Evolutionary conservation across 2,329 filamentous ascomycete genomes (phyloP).

Genomic region (Neospermospora avenae): DNA sequence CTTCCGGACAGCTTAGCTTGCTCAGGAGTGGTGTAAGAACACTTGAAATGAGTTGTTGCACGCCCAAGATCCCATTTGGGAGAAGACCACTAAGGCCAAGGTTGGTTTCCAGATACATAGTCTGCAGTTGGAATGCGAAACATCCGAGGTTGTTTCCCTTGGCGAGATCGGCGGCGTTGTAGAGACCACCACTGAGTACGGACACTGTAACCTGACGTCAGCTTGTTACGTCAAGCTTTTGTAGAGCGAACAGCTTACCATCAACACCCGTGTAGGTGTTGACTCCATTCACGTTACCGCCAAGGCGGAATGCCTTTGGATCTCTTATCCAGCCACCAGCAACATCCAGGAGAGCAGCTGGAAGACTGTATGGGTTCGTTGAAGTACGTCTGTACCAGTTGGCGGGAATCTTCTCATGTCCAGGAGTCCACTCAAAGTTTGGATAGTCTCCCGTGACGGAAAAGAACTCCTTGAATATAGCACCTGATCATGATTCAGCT

Average conservation of each 20-base stretch:
- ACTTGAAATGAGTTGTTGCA: not conserved
- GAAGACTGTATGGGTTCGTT: constrained; percentile 39
- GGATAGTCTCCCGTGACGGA: constrained; percentile 16
- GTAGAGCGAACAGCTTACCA: not conserved
- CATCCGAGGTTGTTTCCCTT: not conserved
- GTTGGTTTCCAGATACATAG: not conserved
- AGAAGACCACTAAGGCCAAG: not conserved
- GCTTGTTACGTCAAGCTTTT: not conserved
- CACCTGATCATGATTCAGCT: constrained; percentile 29
- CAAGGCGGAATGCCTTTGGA: not conserved
- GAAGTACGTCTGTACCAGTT: constrained; percentile 20
- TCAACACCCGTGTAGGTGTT: not conserved
- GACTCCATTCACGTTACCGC: not conserved
- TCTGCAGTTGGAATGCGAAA: not conserved
- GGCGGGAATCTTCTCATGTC: constrained; percentile 9
- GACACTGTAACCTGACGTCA: not conserved
- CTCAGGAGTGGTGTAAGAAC: not conserved
- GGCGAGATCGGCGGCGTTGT: not conserved
- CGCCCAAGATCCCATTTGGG: not conserved
- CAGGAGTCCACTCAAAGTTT: constrained; percentile 3
- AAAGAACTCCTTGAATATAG: constrained; percentile 28
- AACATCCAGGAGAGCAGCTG: constrained; percentile 33
- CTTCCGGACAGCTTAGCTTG: not conserved
- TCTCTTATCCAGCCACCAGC: not conserved
- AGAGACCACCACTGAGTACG: not conserved